Percentiles rank a stretch among this genome's conserved stretches.
phyloP scores from a whole-genome alignment of 352 stramenopile species.

The Phytophthora fragariae region DNA sequence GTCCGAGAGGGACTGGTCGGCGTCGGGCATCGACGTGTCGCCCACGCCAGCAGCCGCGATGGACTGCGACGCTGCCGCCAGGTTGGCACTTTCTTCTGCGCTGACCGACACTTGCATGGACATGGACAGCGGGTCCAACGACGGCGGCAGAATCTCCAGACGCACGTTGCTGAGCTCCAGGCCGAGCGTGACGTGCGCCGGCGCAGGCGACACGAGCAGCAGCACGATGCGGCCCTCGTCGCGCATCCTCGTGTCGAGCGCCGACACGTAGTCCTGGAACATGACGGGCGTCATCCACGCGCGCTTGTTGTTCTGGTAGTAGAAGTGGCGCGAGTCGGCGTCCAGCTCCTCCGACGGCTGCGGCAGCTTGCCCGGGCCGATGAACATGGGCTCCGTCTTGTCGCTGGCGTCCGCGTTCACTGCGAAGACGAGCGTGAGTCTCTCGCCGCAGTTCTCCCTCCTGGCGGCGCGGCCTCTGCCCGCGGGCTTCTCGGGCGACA shows the following conservation, averaged over 20 bases:
- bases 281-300: conserved; percentile 69
- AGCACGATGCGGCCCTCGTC: conserved; percentile 53
- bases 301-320: conserved; percentile 63
- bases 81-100: conserved; percentile 40
- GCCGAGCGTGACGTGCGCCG: conserved; percentile 57
- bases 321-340: conserved; percentile 39
- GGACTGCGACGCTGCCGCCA: conserved; percentile 38
- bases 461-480: conserved; percentile 34
- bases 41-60: conserved; percentile 29
- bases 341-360: conserved; percentile 23
- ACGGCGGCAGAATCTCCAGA: conserved; percentile 54
- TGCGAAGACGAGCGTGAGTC: conserved; percentile 50
- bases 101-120: conserved; percentile 52
- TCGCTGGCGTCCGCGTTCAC: conserved; percentile 65
- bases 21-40: conserved; percentile 19
- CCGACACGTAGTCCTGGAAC: conserved; percentile 64
- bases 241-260: conserved; percentile 58
- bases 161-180: conserved; percentile 64
- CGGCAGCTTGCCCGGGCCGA: conserved; percentile 43
- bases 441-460: conserved; percentile 32
- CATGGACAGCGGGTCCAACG: conserved; percentile 48
- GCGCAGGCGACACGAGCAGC: conserved; percentile 48
- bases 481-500: conserved; percentile 58
- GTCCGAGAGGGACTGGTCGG: conserved; percentile 26
- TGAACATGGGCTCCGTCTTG: conserved; percentile 64